Percentiles rank a stretch among this genome's conserved stretches.
Conservation (phyloP, 805 yeast genomes). For the Saccharomycopsis selenospora region DNA sequence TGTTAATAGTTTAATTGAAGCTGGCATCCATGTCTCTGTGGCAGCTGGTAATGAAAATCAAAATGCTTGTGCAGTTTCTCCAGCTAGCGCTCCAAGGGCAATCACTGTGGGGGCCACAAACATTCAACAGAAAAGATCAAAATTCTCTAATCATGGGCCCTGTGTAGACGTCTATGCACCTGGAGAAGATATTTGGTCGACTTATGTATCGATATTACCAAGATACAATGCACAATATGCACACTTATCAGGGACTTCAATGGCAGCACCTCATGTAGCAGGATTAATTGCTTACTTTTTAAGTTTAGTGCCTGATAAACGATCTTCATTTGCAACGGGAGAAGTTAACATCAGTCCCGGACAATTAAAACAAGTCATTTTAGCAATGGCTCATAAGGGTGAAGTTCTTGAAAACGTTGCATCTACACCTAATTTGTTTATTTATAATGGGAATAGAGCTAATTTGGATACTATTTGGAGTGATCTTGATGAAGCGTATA, state of each 20-base stretch:
- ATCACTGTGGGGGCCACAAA: constrained; percentile 95
- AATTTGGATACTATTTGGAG: not conserved
- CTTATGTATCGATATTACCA: constrained; percentile 41
- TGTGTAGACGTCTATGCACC: constrained; percentile 97
- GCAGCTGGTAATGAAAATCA: constrained; percentile 85
- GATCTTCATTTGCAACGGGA: constrained; percentile 45
- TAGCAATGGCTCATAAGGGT: constrained; percentile 29
- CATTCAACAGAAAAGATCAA: constrained; percentile 80
- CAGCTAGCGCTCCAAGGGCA: constrained; percentile 75
- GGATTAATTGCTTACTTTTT: constrained; percentile 86
- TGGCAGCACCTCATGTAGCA: constrained; percentile 96
- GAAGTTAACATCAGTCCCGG: constrained; percentile 46
- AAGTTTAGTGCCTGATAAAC: constrained; percentile 63
- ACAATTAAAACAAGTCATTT: constrained; percentile 67
- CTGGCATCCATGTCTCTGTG: constrained; percentile 87
- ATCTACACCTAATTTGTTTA: not conserved
- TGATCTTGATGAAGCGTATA: no score
- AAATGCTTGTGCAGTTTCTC: constrained; percentile 75
- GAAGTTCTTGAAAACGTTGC: not conserved
- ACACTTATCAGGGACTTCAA: constrained; percentile 86
- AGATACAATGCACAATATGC: constrained; percentile 71
- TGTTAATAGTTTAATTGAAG: constrained; percentile 77
- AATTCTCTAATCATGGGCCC: constrained; percentile 88
- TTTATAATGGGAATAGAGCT: not conserved
- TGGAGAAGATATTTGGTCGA: constrained; percentile 80